Conservation (phyloP, 345 rosid genomes). For the Eucalyptus dawsonii region DNA sequence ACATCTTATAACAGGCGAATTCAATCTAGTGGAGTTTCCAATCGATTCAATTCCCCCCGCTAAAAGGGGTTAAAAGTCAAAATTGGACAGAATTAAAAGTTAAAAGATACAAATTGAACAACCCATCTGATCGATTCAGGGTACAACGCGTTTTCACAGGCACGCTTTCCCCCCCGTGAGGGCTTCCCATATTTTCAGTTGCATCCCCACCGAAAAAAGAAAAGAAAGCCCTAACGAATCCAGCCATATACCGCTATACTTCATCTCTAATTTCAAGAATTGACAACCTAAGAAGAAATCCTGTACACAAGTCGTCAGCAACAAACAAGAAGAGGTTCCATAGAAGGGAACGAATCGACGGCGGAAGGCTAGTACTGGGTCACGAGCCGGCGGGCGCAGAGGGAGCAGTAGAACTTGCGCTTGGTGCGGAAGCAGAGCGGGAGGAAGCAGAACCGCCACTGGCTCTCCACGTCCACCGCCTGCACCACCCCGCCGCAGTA, state of each 20-base stretch:
- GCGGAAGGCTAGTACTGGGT: background rate
- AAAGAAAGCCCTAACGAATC: background rate
- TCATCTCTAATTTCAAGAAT: background rate
- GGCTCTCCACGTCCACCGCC: conserved; percentile 60
- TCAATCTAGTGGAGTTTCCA: rapidly evolving
- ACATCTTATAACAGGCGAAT: rapidly evolving
- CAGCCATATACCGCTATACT: background rate
- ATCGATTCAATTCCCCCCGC: rapidly evolving
- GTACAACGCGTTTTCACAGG: background rate
- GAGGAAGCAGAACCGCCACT: conserved; percentile 84
- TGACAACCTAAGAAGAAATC: background rate
- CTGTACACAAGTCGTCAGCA: background rate
- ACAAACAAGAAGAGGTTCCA: background rate
- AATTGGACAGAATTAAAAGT: background rate
- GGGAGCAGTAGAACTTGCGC: conserved; percentile 40
- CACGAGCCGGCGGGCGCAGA: conserved; percentile 50
- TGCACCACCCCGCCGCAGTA: conserved; percentile 83
- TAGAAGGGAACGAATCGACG: too few species aligned
- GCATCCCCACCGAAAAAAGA: background rate
- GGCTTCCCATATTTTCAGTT: background rate
- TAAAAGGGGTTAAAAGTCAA: rapidly evolving
- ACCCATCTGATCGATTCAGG: background rate
- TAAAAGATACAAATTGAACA: background rate
- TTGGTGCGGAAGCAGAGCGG: conserved; percentile 56
- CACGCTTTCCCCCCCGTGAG: background rate